phyloP scores from a whole-genome alignment of 345 rosid species.

The Hevea brasiliensis region DNA sequence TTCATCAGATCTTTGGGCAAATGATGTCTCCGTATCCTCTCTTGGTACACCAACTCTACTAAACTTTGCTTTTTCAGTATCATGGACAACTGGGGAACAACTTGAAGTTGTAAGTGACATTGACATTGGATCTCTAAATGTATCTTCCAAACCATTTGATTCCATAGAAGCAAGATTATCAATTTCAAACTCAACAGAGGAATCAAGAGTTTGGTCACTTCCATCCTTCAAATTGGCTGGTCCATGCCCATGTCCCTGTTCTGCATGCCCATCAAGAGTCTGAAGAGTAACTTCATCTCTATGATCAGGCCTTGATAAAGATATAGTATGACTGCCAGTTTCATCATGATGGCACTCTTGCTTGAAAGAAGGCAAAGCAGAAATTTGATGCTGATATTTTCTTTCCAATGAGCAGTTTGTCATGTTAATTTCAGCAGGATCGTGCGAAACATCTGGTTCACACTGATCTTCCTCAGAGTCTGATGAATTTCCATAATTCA shows the following conservation, averaged over 20 bases:
- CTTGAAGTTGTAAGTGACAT: conserved; percentile 31
- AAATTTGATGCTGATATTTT: conserved; percentile 23
- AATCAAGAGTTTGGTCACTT: conserved; percentile 33
- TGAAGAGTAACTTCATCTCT: conserved; percentile 34
- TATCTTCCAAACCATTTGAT: conserved; percentile 33
- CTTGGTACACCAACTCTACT: conserved; percentile 26
- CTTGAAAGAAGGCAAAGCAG: conserved; percentile 25
- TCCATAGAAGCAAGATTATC: conserved; percentile 32
- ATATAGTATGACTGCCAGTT: conserved; percentile 19
- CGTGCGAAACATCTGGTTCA: conserved; percentile 36
- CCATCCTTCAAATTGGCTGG: conserved; percentile 23
- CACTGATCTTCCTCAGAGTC: conserved; percentile 81
- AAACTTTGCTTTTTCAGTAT: conserved; percentile 36
- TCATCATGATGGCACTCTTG: conserved; percentile 26
- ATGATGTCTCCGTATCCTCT: conserved; percentile 34
- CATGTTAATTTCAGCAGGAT: conserved; percentile 30
- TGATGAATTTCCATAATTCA: conserved; percentile 80
- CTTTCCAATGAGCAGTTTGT: conserved; percentile 28
- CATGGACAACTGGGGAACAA: conserved; percentile 31
- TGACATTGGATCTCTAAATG: conserved; percentile 21
- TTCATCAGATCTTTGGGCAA: conserved; percentile 54
- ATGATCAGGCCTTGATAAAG: conserved; percentile 23
- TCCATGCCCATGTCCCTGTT: conserved; percentile 27
- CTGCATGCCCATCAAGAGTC: conserved; percentile 28
- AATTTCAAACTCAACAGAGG: conserved; percentile 31